These are phyloP conservation scores for Myriosclerotinia curreyana DNA, from an alignment of 2,329 filamentous ascomycete species.

Conservation along the genomic window DNA sequence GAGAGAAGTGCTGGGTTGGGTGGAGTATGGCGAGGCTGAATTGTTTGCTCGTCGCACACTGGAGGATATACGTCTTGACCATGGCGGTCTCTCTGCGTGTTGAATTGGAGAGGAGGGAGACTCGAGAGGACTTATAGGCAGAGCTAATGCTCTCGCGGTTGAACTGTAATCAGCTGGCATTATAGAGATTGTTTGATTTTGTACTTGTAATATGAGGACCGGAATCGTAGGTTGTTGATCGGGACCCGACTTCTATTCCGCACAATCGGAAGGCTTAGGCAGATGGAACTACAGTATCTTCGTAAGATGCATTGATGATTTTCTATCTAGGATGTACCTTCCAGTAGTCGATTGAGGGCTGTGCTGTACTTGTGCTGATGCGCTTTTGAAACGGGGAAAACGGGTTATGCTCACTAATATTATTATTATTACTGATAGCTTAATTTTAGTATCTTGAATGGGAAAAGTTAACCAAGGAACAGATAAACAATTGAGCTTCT, in stretches of 20 bases:
- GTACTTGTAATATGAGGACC: neutral
- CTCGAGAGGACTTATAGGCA: slow-evolving; percentile 45
- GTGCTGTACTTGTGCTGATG: slow-evolving; percentile 16
- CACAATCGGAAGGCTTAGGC: neutral
- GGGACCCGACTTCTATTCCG: neutral
- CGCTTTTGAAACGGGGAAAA: slow-evolving; percentile 15
- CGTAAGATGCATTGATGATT: slow-evolving; percentile 15
- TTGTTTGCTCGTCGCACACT: slow-evolving; percentile 36
- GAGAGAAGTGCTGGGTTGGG: slow-evolving; percentile 34
- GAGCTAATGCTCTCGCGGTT: slow-evolving; percentile 49
- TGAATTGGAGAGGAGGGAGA: slow-evolving; percentile 44
- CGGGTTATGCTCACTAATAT: slow-evolving; percentile 2
- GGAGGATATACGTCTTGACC: slow-evolving; percentile 47
- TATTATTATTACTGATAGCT: neutral
- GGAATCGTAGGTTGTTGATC: neutral
- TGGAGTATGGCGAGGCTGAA: slow-evolving; percentile 29
- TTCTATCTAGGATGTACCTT: slow-evolving; percentile 3
- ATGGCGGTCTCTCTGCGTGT: slow-evolving; percentile 47
- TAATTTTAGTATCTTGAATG: neutral
- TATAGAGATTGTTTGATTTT: neutral
- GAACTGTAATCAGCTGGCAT: slow-evolving; percentile 54
- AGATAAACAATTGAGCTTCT: neutral
- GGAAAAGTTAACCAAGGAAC: neutral
- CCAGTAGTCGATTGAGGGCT: neutral
- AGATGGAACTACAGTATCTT: neutral